These are phyloP conservation scores for Gossypium arboreum DNA, from an alignment of 345 rosid genomes.

Conservation along the genomic window DNA sequence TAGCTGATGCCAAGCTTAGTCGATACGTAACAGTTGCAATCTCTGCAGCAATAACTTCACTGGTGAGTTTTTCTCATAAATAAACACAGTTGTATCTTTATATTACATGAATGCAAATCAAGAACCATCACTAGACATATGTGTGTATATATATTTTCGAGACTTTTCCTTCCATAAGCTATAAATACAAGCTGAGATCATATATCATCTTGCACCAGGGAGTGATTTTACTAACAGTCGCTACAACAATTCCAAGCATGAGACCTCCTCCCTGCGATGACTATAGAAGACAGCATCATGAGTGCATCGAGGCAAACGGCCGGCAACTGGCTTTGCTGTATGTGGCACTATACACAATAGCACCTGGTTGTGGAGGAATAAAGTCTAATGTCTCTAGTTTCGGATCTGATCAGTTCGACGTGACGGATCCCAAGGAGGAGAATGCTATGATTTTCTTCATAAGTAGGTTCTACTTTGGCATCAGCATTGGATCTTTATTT, in stretches of 20 bases:
- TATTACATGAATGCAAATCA: neutral
- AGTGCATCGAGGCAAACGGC: constrained; percentile 69
- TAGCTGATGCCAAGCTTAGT: constrained; percentile 89
- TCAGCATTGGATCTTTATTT: constrained; percentile 79
- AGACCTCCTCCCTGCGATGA: constrained; percentile 72
- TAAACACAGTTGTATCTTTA: neutral
- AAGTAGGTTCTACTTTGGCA: constrained; percentile 62
- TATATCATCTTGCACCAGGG: constrained; percentile 38
- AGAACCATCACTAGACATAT: neutral
- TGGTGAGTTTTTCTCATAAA: constrained; percentile 39
- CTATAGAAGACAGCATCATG: constrained; percentile 45
- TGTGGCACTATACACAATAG: constrained; percentile 72
- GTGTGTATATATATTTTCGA: too few species aligned
- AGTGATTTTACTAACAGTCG: constrained; percentile 54
- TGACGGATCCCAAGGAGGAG: constrained; percentile 69
- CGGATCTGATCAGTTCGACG: constrained; percentile 87
- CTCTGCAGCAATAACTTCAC: constrained; percentile 57
- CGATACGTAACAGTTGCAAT: constrained; percentile 72
- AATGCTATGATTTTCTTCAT: constrained; percentile 77
- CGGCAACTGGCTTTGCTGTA: constrained; percentile 65
- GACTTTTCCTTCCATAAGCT: too few species aligned
- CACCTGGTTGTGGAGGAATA: constrained; percentile 86
- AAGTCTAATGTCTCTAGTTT: constrained; percentile 91
- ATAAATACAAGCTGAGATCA: neutral
- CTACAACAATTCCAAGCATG: constrained; percentile 69